Evolutionary conservation across 257 asterid genomes (phyloP).

Genomic region (Gentiana dahurica): DNA sequence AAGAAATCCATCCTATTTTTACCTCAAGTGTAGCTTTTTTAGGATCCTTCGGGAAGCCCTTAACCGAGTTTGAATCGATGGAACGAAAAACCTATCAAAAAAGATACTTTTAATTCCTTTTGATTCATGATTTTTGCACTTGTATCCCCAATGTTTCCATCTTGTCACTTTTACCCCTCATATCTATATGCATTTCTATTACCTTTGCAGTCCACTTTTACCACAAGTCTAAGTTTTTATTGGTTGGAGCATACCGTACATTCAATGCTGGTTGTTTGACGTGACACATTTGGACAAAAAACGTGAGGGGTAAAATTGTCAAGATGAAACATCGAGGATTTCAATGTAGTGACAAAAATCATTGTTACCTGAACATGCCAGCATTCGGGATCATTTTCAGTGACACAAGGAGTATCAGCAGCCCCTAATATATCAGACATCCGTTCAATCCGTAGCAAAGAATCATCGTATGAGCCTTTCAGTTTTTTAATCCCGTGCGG

Average conservation of each 20-base stretch:
- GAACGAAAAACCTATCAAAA: conserved; percentile 78
- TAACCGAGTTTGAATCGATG: conserved; percentile 93
- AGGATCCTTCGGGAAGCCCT: conserved; percentile 90
- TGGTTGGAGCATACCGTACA: no score
- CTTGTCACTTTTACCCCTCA: no score
- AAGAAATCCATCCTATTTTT: conserved; percentile 19
- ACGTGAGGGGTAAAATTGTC: neutral
- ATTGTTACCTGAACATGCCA: conserved; percentile 87
- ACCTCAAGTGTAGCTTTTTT: conserved; percentile 69
- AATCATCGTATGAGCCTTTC: conserved; percentile 70
- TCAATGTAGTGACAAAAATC: neutral
- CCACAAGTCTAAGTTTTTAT: no score
- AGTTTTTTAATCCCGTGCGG: conserved; percentile 82
- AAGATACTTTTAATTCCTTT: neutral
- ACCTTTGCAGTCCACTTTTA: no score
- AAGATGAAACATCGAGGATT: no score
- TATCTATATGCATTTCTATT: no score
- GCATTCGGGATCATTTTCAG: conserved; percentile 60
- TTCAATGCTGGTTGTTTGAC: no score
- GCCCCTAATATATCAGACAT: conserved; percentile 81
- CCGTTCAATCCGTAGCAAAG: conserved; percentile 80
- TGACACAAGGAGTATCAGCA: conserved; percentile 59
- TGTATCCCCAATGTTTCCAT: no score
- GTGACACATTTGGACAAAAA: no score
- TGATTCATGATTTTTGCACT: no score